Evolutionary conservation across 1,284 basidiomycete species (phyloP).

Genomic region (Malassezia furfur): DNA sequence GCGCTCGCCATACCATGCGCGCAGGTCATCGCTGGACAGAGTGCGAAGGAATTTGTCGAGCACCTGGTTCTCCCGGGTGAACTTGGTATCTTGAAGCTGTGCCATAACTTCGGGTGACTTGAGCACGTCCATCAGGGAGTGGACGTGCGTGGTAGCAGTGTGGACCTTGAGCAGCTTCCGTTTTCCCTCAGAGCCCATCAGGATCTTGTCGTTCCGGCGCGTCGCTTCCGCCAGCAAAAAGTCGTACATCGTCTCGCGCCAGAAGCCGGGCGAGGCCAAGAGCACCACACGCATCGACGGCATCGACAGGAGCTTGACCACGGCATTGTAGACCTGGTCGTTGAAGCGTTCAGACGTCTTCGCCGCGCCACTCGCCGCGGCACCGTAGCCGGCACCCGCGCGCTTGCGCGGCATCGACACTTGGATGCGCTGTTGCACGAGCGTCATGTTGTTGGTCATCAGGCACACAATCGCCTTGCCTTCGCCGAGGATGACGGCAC

Average conservation of each 20-base stretch:
- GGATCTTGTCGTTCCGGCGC: constrained; percentile 69
- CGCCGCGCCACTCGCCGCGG: constrained; percentile 3
- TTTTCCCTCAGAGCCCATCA: constrained; percentile 60
- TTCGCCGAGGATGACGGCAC: constrained; percentile 90
- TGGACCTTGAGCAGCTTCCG: constrained; percentile 84
- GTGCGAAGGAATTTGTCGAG: constrained; percentile 59
- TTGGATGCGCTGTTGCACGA: constrained; percentile 82
- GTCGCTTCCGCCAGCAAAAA: constrained; percentile 51
- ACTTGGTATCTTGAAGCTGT: constrained; percentile 91
- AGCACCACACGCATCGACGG: constrained; percentile 75
- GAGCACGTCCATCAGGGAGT: constrained; percentile 85
- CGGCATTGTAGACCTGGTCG: constrained; percentile 71
- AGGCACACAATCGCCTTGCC: constrained; percentile 86
- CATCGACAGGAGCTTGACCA: constrained; percentile 80
- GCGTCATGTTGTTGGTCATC: constrained; percentile 90
- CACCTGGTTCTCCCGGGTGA: constrained; percentile 73
- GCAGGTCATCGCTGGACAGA: constrained; percentile 81
- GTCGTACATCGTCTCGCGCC: constrained; percentile 78
- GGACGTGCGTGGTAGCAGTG: constrained; percentile 84
- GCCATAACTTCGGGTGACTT: constrained; percentile 63
- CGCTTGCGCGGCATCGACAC: constrained; percentile 78
- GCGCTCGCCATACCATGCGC: constrained; percentile 96
- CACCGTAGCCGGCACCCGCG: constrained; percentile 36
- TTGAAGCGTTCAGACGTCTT: constrained; percentile 59
- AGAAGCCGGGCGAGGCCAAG: constrained; percentile 92